These are phyloP conservation scores for Pichia nanzhaoensis DNA, from an alignment of 805 yeast genomes.

Conservation along the genomic window DNA sequence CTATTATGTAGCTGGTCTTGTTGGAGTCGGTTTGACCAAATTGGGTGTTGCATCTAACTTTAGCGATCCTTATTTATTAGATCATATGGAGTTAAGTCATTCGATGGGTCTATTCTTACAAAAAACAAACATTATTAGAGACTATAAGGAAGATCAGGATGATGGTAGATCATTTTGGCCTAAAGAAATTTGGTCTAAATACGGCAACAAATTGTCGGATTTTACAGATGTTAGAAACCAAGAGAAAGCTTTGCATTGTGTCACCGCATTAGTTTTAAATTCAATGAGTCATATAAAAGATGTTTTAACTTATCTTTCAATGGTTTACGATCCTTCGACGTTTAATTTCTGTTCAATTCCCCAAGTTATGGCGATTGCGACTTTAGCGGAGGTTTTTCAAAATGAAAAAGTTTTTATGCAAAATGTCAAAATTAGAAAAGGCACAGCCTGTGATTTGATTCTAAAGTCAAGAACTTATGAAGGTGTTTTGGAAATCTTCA, in stretches of 20 bases:
- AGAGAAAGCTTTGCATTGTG: constrained; percentile 61
- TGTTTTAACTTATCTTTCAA: constrained; percentile 65
- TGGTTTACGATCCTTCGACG: constrained; percentile 71
- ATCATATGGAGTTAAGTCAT: constrained; percentile 54
- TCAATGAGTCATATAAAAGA: constrained; percentile 74
- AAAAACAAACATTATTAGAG: constrained; percentile 93
- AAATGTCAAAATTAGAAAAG: constrained; percentile 86
- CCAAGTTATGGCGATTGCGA: constrained; percentile 98
- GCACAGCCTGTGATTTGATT: constrained; percentile 73
- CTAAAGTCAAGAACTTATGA: constrained; percentile 65
- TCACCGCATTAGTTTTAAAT: constrained; percentile 73
- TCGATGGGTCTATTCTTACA: constrained; percentile 95
- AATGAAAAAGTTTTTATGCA: constrained; percentile 64
- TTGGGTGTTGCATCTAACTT: constrained; percentile 71
- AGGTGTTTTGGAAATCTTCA: constrained; percentile 72
- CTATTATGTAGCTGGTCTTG: constrained; percentile 95
- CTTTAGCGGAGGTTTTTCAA: constrained; percentile 77
- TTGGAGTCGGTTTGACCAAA: constrained; percentile 91
- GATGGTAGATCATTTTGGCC: constrained; percentile 98
- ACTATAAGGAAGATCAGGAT: constrained; percentile 82
- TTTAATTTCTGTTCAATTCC: constrained; percentile 96
- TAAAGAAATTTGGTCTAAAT: constrained; percentile 81
- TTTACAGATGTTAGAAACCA: constrained; percentile 45
- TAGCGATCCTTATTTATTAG: constrained; percentile 47
- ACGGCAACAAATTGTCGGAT: constrained; percentile 57